Base-by-base conservation (phyloP, 805 yeast genomes). In the Barnettozyma californica region DNA sequence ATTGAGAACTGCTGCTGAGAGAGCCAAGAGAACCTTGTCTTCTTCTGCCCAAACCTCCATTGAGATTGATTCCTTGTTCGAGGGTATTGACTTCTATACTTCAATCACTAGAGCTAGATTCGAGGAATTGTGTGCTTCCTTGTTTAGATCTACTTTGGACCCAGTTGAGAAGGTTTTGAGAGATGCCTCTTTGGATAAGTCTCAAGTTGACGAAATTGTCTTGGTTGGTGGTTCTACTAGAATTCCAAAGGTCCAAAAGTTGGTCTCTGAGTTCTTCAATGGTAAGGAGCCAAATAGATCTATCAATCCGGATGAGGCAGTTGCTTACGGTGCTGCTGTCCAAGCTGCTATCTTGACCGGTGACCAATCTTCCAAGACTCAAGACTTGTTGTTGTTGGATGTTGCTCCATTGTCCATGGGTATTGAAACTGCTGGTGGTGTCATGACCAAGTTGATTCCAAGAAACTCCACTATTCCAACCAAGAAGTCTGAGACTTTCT, bases 351-450 rank as follows among this genome's bases (percentile, higher is more conserved):
- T 90, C 68, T 81, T 90, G 68, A 82, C 96, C 53, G 97, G 97
- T 76, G 97, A 90, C 74, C 84, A 92, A 61, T 90, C 97, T 38
- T 83, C 96, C 54, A 89, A 89, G 85, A 91, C 97, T 53, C 96
- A 90, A 78, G 97, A 90, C 71, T 78, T 90, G 71, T 77, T 92
- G 68, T 80, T 91, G 67, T 81, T 92, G 69, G 98, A 91, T 81
- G 97, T 91, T 70, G 94, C 97, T 65, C 97, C 97, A 72, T 80
- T 90, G 68, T 90, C 97, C 50, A 71, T 89, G 63, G 97, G 97
- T 83, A 90, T 90, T 73, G 97, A 90, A 78, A 91, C 97, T 59
- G 96, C 96, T 64, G 97, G 97, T 80, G 97, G 97, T 83, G 91
- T 90, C 74, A 89, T 90, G 96, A 90, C 97, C 71, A 88, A 88